Evolutionary conservation across 2,329 filamentous ascomycete genomes (phyloP), one percentile per base, ranked within the genome.

Genomic region (Sclerotinia sclerotiorum): DNA sequence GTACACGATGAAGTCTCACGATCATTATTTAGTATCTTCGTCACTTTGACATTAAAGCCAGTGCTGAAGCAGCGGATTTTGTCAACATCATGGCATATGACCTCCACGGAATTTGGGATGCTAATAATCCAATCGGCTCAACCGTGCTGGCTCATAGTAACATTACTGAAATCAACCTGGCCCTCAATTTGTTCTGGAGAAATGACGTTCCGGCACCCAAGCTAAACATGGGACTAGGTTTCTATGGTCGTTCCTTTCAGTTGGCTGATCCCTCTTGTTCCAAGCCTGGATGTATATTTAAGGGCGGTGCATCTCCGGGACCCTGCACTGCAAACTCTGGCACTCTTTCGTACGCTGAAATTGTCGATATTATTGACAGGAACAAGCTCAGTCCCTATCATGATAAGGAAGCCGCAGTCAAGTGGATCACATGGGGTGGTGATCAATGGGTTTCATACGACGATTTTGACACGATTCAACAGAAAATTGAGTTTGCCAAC

Each of bases 121-220:
- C 44, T 0, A 46, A 8, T 1, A 49, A 70, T 46, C 64, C 49
- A 10, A 78, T 77, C 17, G 81, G 81, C 0, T 55, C 75, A 0
- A 75, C 74, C 17, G 73, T 80, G 5, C 73, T 74, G 0, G 39
- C 71, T 7, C 82, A 84, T 69, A 82, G 82, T 0, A 83, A 84
- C 70, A 66, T 84, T 0, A 82, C 81, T 2, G 82, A 84, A 72
- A 84, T 84, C 24, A 75, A 80, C 6, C 39, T 71, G 0, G 77
- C 77, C 0, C 60, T 83, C 0, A 78, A 83, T 4, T 79, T 85
- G 0, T 73, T 85, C 5, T 85, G 83, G 82, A 76, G 81, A 10
- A 80, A 78, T 42, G 72, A 79, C 29, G 74, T 86, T 1, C 71
- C 75, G 0, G 77, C 84, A 0, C 58, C 70, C 0, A 81, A 83